A percentile compares a stretch with the other conserved stretches of the same genome.
These are phyloP conservation scores for Colletotrichum orchidophilum DNA, from an alignment of 2,329 filamentous ascomycete species.

Conservation along the genomic window DNA sequence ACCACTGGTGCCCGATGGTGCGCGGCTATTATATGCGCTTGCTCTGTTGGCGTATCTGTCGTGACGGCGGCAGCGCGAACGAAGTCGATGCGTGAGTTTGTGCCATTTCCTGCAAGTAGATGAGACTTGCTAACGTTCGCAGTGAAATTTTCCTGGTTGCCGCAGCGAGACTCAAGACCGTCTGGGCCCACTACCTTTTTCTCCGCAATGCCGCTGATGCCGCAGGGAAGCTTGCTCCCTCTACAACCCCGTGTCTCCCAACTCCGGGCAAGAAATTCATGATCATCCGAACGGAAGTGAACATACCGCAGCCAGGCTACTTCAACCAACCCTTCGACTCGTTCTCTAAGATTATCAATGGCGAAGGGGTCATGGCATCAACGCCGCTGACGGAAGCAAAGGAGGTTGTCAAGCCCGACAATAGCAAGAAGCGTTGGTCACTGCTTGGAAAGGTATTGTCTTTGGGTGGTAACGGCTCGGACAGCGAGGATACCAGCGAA, in stretches of 20 bases:
- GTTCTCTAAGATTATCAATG: slow-evolving; percentile 39
- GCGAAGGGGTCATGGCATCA: slow-evolving; percentile 26
- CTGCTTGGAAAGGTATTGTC: slow-evolving; percentile 71
- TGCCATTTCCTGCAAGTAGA: neutral
- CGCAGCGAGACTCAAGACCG: slow-evolving; percentile 72
- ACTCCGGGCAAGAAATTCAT: slow-evolving; percentile 87
- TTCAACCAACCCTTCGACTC: slow-evolving; percentile 59
- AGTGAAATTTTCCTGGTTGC: slow-evolving; percentile 77
- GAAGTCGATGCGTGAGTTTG: slow-evolving; percentile 73
- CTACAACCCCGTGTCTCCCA: slow-evolving; percentile 83
- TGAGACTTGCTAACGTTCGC: slow-evolving; percentile 15
- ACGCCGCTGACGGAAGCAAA: slow-evolving; percentile 21
- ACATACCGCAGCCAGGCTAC: slow-evolving; percentile 56
- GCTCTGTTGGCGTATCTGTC: slow-evolving; percentile 87
- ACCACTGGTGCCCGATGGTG: slow-evolving; percentile 96
- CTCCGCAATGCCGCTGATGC: slow-evolving; percentile 74
- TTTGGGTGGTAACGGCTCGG: slow-evolving; percentile 44
- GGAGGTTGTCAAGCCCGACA: slow-evolving; percentile 38
- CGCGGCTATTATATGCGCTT: slow-evolving; percentile 92
- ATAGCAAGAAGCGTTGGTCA: slow-evolving; percentile 68
- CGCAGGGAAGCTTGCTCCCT: slow-evolving; percentile 66
- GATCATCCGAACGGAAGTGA: slow-evolving; percentile 83
- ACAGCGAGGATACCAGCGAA: slow-evolving; percentile 58
- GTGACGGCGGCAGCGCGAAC: slow-evolving; percentile 74
- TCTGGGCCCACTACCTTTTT: slow-evolving; percentile 84